Base-by-base conservation (phyloP, 2,329 filamentous ascomycete species). In the Tolypocladium sp. region DNA sequence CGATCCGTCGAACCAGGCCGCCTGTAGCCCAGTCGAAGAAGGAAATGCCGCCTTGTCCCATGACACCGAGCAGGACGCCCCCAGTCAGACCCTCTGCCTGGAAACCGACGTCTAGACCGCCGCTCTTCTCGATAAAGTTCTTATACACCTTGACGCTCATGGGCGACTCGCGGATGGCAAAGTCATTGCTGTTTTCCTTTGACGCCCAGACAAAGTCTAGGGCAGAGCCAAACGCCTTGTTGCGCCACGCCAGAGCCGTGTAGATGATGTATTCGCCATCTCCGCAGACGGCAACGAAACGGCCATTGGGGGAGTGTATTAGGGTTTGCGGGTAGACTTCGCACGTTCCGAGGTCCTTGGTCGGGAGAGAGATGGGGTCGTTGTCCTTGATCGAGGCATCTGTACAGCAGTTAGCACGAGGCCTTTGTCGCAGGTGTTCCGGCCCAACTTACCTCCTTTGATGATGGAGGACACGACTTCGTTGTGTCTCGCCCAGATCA, bases 201-300 rank as follows among this genome's bases (percentile, higher is more conserved):
- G 90, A 91, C 0, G 89, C 93, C 94, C 94, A 99, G 13, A 90
- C 92, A 73, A 99, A 99, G 76, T 99, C 94, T 57, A 97, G 78
- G 8, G 93, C 94, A 46, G 91, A 92, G 27, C 94, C 94, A 69
- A 99, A 99, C 4, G 92, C 92, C 79, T 97, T 97, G 77, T 99
- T 97, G 71, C 94, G 87, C 84, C 95, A 96, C 3, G 93, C 93
- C 60, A 97, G 82, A 59, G 94, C 92, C 35, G 94, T 97, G 78
- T 97, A 97, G 69, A 97, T 96, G 73, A 97, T 97, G 77, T 97
- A 99, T 75, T 99, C 94, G 63, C 94, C 94, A 71, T 99, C 94
- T 65, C 94, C 94, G 65, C 93, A 97, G 55, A 82, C 79, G 22
- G 79, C 74, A 55, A 94, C 90, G 66, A 94, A 94, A 61, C 92